Base-by-base conservation (phyloP, 495 filamentous ascomycete genomes). In the Neurospora pannonica region DNA sequence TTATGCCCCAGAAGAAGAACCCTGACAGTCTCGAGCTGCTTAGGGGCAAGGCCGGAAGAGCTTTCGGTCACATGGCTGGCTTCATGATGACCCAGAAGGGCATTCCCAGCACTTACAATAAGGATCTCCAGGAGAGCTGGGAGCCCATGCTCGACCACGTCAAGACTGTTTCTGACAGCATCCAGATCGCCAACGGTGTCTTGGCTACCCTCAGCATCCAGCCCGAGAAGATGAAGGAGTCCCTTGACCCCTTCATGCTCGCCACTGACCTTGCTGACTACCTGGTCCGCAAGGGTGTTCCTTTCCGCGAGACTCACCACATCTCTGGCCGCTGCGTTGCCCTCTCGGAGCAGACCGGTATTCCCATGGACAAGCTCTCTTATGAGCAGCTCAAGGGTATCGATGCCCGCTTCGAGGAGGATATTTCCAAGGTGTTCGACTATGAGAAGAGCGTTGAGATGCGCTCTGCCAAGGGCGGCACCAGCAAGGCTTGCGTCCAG, bases 1-100 rank as follows among this genome's bases (percentile, higher is more conserved):
- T 97, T 54, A 97, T 97, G 94, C 94, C 94, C 62, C 94, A 99
- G 86, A 97, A 97, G 78, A 86, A 86, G 81, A 92, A 92, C 81
- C 86, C 89, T 69, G 95, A 99, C 83, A 90, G 88, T 74, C 85
- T 98, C 39, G 95, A 98, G 82, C 89, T 98, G 70, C 86, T 98
- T 38, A 88, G 95, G 6, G 95, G 95, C 21, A 98, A 98, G 86
- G 85, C 88, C 40, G 95, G 95, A 2, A 87, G 94, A 62, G 90
- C 90, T 10, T 95, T 97, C 79, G 94, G 94, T 2, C 91, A 94
- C 78, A 94, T 97, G 91, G 88, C 92, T 9, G 95, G 95, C 40
- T 86, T 98, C 77, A 95, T 94, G 90, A 89, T 88, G 82, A 96
- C 91, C 17, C 89, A 93, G 80, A 98, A 98, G 86, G 92, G 92